These are phyloP conservation scores for Tephrocybe rancida DNA, from an alignment of 768 basidiomycete genomes.

Conservation along the genomic window DNA sequence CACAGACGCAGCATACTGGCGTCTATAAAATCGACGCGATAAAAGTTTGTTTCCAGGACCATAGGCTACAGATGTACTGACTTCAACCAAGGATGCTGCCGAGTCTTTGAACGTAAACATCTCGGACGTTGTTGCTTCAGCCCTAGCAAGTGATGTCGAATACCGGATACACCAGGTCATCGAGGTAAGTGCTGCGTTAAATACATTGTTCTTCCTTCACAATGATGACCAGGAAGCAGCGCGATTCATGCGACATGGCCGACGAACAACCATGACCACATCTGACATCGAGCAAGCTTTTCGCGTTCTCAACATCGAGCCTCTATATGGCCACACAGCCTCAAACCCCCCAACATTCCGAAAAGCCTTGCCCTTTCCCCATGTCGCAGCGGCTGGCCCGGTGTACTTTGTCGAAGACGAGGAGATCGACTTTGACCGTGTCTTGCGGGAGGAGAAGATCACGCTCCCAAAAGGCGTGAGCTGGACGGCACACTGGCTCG, in stretches of 20 bases:
- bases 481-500: constrained; percentile 97
- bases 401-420: constrained; percentile 97
- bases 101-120: constrained; percentile 85
- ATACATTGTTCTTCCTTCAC: background rate
- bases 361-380: constrained; percentile 55
- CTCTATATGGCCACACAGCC: constrained; percentile 84
- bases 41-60: constrained; percentile 42
- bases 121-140: constrained; percentile 76
- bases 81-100: constrained; percentile 74
- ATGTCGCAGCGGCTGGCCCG: constrained; percentile 56
- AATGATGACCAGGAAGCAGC: constrained; percentile 75
- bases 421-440: constrained; percentile 94
- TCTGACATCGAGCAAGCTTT: constrained; percentile 93
- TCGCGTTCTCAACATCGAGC: constrained; percentile 94
- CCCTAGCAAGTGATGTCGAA: constrained; percentile 94
- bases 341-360: constrained; percentile 66
- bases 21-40: constrained; percentile 66
- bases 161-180: constrained; percentile 95
- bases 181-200: constrained; percentile 55
- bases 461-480: constrained; percentile 76
- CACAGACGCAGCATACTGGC: constrained; percentile 55
- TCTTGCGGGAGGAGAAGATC: constrained; percentile 85
- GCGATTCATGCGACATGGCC: constrained; percentile 94
- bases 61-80: background rate
- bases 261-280: constrained; percentile 86